Evolutionary conservation across 2,329 filamentous ascomycete genomes (phyloP).

Genomic region (Talaromyces sp.): DNA sequence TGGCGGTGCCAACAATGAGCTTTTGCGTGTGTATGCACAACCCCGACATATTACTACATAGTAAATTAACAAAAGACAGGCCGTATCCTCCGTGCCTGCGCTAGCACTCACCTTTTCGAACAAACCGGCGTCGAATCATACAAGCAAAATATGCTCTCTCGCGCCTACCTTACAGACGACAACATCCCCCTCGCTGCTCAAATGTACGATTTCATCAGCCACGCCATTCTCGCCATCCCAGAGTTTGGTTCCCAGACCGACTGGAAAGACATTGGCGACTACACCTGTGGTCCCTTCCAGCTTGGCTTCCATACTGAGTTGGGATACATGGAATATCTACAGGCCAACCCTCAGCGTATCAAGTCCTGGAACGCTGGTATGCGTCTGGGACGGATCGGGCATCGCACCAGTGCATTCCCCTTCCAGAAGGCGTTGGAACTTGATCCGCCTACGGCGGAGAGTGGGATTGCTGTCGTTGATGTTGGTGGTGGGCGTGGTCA

Average conservation of each 20-base stretch:
- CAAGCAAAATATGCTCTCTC: not conserved
- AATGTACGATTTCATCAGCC: conserved; percentile 21
- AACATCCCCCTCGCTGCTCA: not conserved
- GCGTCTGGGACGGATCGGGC: conserved; percentile 34
- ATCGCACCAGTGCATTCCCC: conserved; percentile 35
- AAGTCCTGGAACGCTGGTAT: conserved; percentile 42
- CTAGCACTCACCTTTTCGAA: not conserved
- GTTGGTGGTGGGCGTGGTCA: conserved; percentile 23
- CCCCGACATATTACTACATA: not conserved
- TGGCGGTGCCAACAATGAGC: not conserved
- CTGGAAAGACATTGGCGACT: conserved; percentile 26
- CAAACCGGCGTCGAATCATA: not conserved
- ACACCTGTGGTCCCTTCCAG: conserved; percentile 25
- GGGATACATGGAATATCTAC: conserved; percentile 27
- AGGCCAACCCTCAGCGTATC: conserved; percentile 24
- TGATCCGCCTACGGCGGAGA: conserved; percentile 15
- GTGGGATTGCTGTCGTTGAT: conserved; percentile 21
- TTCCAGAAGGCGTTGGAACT: conserved; percentile 18
- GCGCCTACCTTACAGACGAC: not conserved
- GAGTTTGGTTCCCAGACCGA: conserved; percentile 23
- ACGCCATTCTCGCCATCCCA: conserved; percentile 25
- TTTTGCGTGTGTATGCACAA: not conserved
- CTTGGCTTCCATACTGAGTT: conserved; percentile 25
- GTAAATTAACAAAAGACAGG: not conserved
- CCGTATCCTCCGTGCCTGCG: not conserved